phyloP scores from a whole-genome alignment of 2,329 filamentous ascomycete genomes.

The Colletotrichum brevisporum region DNA sequence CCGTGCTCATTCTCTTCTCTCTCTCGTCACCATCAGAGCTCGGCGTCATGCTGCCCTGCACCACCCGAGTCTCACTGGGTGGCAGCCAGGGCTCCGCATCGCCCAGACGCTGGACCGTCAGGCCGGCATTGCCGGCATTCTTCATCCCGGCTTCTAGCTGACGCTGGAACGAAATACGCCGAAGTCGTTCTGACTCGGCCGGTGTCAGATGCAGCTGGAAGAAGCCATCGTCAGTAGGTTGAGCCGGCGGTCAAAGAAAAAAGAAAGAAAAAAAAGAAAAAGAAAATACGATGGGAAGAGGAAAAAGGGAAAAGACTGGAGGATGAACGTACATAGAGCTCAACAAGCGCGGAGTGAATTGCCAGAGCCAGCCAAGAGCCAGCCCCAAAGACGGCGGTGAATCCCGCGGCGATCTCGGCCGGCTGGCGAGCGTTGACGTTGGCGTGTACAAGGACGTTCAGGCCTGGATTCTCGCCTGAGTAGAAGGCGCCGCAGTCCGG shows the following conservation, averaged over 20 bases:
- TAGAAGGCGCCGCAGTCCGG: slow-evolving; percentile 59
- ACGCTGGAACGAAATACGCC: slow-evolving; percentile 65
- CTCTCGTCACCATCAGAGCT: slow-evolving; percentile 15
- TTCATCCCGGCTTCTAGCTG: slow-evolving; percentile 67
- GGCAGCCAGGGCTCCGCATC: slow-evolving; percentile 48
- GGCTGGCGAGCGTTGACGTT: slow-evolving; percentile 48
- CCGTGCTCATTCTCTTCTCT: slow-evolving; percentile 19
- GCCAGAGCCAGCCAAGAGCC: slow-evolving; percentile 57
- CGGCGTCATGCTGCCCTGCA: slow-evolving; percentile 13
- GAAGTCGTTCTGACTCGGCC: slow-evolving; percentile 63
- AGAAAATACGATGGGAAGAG: not conserved
- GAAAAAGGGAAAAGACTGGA: no score
- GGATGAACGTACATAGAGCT: slow-evolving; percentile 47
- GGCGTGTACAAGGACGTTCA: slow-evolving; percentile 49
- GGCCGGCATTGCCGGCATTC: slow-evolving; percentile 59
- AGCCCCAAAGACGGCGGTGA: slow-evolving; percentile 64
- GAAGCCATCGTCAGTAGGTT: not conserved
- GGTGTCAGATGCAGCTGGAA: slow-evolving; percentile 64
- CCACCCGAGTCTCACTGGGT: slow-evolving; percentile 12
- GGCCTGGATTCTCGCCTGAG: slow-evolving; percentile 46
- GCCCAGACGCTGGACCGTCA: slow-evolving; percentile 57
- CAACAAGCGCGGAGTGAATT: slow-evolving; percentile 39
- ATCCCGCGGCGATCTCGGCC: slow-evolving; percentile 53
- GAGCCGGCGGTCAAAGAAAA: not conserved
- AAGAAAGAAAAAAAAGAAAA: slow-evolving; percentile 1